These are phyloP conservation scores for Nectriaceae sp. DNA, from an alignment of 2,329 filamentous ascomycete genomes.

Conservation along the genomic window DNA sequence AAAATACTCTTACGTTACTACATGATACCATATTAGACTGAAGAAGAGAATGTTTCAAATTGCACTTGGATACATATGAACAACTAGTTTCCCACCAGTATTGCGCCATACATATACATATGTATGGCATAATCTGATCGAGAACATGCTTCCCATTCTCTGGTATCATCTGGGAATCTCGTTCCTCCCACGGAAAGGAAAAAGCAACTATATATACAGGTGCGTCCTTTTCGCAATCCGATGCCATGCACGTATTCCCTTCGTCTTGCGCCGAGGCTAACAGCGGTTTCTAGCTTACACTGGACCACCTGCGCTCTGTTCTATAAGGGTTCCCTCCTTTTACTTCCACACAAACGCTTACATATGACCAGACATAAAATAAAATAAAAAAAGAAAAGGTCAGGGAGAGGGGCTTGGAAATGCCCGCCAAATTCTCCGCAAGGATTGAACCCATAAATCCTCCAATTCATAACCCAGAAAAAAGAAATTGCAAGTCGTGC, in stretches of 20 bases:
- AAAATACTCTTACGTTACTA: background rate
- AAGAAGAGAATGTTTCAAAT: background rate
- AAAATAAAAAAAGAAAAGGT: slow-evolving; percentile 28
- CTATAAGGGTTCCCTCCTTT: slow-evolving; percentile 30
- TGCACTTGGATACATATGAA: slow-evolving; percentile 7
- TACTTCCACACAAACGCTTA: slow-evolving; percentile 27
- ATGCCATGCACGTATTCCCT: slow-evolving; percentile 10
- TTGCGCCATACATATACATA: slow-evolving; percentile 10
- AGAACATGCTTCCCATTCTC: slow-evolving; percentile 8
- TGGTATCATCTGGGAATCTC: slow-evolving; percentile 19
- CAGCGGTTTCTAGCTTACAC: slow-evolving; percentile 8
- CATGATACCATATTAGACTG: background rate
- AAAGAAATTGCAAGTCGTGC: slow-evolving; percentile 28
- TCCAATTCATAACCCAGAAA: slow-evolving; percentile 30
- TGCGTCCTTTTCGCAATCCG: slow-evolving; percentile 18
- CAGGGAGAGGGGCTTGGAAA: slow-evolving; percentile 18
- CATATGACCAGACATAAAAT: slow-evolving; percentile 24
- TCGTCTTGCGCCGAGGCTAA: slow-evolving; percentile 14
- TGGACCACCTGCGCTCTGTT: slow-evolving; percentile 19
- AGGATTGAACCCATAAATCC: slow-evolving; percentile 29
- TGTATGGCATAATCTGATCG: slow-evolving; percentile 13
- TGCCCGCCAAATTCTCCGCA: slow-evolving; percentile 22
- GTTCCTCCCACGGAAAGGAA: slow-evolving; percentile 13
- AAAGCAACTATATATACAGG: slow-evolving; percentile 35
- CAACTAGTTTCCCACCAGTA: slow-evolving; percentile 19